Base-by-base conservation (phyloP, 805 yeast genomes). In the Pichia nanzhaoensis region DNA sequence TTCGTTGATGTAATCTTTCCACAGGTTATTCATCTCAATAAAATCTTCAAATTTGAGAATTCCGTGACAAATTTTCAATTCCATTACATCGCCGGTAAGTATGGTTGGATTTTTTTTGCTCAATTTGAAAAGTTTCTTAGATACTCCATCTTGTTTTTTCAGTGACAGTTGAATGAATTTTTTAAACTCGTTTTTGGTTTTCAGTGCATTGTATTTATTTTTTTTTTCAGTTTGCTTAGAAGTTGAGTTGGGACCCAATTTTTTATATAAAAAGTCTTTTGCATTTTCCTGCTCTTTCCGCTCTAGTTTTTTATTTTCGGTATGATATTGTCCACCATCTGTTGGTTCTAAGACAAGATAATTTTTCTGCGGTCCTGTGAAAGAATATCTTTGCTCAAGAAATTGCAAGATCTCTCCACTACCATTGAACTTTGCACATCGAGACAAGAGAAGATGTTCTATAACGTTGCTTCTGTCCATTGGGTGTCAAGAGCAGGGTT, bases 1-100 rank as follows among this genome's bases (percentile, higher is more conserved):
- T 36, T 79, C 82, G 30, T 64, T 66, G 39, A 82, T 77, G 58
- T 89, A 89, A 16, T 65, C 65, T n/a, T 73, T 70, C 97, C 97
- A 89, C 21, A 89, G 66, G n/a, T 57, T 56, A 57, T 82, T 72
- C 64, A 87, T 66, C 2, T 73, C 74, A 2, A 63, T 38, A 51
- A 80, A 83, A 22, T 73, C 73, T 34, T 71, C 76, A 55, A 71
- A 80, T 21, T 63, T 55, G 22, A 64, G 42, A 10, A 64, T 38
- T 1, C 52, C 47, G 12, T 45, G 41, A 42, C 62, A 62, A 3
- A 54, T 47, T 10, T 47, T 49, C 19, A 63, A 41, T 9, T 49
- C 34, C 0, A 53, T 45, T 7, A 64, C 48, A 30, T 61, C 43
- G 45, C 49, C 42, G 2, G 42, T 18, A 2, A 54, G 22, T 17